Conservation (phyloP, 768 basidiomycete genomes). For the Calvatia gigantea region DNA sequence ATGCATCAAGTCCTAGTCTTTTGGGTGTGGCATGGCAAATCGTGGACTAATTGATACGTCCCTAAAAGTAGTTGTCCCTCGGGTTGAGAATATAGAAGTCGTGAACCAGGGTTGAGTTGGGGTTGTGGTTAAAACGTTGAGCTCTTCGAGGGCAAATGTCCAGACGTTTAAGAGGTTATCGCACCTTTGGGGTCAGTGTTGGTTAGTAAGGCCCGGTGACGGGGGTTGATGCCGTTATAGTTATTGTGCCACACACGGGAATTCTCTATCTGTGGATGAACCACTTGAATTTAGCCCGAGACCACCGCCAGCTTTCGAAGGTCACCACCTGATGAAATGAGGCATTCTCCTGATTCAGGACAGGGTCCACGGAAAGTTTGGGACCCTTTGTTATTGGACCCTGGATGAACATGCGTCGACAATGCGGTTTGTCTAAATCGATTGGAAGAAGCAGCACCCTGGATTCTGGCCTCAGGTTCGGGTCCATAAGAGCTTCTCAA, state of each 20-base stretch:
- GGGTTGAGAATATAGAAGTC: not conserved
- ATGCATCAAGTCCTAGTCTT: constrained; percentile 3
- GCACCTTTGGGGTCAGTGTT: not conserved
- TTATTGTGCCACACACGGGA: not conserved
- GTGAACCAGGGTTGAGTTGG: not conserved
- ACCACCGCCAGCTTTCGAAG: not conserved
- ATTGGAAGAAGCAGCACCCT: constrained; percentile 5
- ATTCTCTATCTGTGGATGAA: not conserved
- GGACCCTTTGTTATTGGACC: not conserved
- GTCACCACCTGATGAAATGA: too few relatives aligned
- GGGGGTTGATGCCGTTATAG: not conserved
- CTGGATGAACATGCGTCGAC: not conserved
- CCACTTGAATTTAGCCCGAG: not conserved
- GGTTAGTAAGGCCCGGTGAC: not conserved
- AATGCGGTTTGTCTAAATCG: constrained; percentile 8
- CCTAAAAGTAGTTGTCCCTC: not conserved
- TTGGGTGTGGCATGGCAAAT: not conserved
- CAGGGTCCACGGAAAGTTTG: not conserved
- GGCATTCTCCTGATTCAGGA: not conserved
- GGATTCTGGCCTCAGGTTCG: not conserved
- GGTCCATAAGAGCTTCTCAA: not conserved
- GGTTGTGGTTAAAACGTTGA: not conserved
- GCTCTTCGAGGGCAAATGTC: not conserved
- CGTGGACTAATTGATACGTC: not conserved
- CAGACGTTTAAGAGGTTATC: not conserved